Percentiles rank a stretch among this genome's conserved stretches.
These are phyloP conservation scores for Logfia minima DNA, from an alignment of 129 eudicot species.

Conservation along the genomic window DNA sequence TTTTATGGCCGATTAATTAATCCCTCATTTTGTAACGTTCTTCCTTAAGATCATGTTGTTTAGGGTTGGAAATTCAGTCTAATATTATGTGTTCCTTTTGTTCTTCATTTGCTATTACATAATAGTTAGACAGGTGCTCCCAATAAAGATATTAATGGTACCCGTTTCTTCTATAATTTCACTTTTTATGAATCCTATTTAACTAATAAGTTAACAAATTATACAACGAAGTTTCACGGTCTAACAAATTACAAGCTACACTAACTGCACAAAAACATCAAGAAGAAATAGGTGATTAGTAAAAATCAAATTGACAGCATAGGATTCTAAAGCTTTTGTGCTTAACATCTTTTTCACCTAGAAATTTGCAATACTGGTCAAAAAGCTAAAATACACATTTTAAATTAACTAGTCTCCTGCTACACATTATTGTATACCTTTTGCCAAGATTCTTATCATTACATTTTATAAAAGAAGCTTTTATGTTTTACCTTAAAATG, in stretches of 20 bases:
- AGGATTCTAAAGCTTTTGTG: conserved; percentile 73
- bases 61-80: conserved; percentile 35
- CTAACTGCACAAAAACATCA: neutral
- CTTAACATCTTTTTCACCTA: conserved; percentile 41
- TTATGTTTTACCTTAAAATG: conserved; percentile 64
- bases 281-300: conserved; percentile 24
- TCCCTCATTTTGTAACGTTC: conserved; percentile 49
- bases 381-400: conserved; percentile 58
- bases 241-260: conserved; percentile 1
- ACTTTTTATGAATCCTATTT: neutral
- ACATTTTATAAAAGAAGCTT: conserved; percentile 59
- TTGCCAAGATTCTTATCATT: conserved; percentile 84
- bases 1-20: conserved; percentile 30
- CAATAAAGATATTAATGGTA: neutral
- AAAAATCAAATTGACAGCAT: conserved; percentile 46
- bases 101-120: conserved; percentile 18
- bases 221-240: neutral
- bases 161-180: neutral
- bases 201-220: neutral
- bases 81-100: conserved; percentile 37
- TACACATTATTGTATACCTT: conserved; percentile 78
- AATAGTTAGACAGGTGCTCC: neutral
- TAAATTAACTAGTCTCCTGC: conserved; percentile 60
- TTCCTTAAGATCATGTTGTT: conserved; percentile 44
- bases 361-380: conserved; percentile 51